Evolutionary conservation across 2,329 filamentous ascomycete genomes (phyloP), one percentile per base, ranked within the genome.

Genomic region (Colletotrichum cuscutae): DNA sequence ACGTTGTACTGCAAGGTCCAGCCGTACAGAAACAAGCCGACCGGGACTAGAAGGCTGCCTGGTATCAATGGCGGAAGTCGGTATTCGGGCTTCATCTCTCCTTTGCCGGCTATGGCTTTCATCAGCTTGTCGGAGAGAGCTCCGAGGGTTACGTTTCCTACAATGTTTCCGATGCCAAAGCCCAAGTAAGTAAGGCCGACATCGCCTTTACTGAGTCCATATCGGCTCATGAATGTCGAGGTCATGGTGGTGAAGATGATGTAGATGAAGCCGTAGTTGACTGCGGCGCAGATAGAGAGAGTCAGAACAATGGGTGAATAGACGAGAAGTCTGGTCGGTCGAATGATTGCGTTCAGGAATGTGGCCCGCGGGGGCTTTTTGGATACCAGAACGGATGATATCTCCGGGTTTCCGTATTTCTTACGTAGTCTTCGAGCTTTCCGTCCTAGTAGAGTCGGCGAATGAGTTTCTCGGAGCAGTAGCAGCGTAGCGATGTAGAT

Each of bases 11-110:
- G 81, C 0, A 87, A 85, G 1, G 84, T 81, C 89, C 89, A 91
- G 42, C 89, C 89, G 77, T 91, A 91, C 77, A 86, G 84, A 72
- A 90, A 86, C 0, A 91, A 81, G 0, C 88, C 86, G 2, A 86
- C 75, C 0, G 89, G 75, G 0, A 78, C 68, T 54, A 74, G 65
- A 5, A 74, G 49, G 11, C 65, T 68, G 2, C 74, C 77, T 3
- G 75, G 60, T 6, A 77, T 57, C 37, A 78, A 71, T 13, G 71
- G 71, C 1, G 77, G 77, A 5, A 78, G 69, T 7, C 77, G 73
- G 57, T 74, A 74, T 26, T 78, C 77, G 8, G 77, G 76, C 22
- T 74, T 75, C 37, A 65, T 52, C 30, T 74, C 72, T 30, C 71
- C 76, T 59, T 61, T 22, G 46, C 68, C 19, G 74, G 65, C 13